Evolutionary conservation across 805 yeast genomes (phyloP).

Genomic region (Candida tammaniensis): DNA sequence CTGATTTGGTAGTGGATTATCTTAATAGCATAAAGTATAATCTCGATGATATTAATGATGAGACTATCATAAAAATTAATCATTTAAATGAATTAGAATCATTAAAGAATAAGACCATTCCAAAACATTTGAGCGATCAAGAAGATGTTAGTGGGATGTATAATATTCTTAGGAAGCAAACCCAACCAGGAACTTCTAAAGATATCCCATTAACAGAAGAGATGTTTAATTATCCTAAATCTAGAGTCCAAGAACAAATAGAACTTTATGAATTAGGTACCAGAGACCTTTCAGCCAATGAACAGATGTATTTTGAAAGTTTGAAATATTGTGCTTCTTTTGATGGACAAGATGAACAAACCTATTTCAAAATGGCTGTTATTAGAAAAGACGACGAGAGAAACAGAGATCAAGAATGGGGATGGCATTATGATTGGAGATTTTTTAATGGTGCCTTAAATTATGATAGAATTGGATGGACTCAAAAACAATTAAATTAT

Average conservation of each 20-base stretch:
- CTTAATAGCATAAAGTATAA: conserved; percentile 9
- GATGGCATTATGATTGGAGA: conserved; percentile 59
- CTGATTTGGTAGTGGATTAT: conserved; percentile 29
- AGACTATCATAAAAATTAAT: conserved; percentile 15
- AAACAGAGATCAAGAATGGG: conserved; percentile 36
- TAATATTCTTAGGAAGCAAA: no score
- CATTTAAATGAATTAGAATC: conserved; percentile 26
- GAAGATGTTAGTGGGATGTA: conserved; percentile 19
- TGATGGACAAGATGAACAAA: conserved; percentile 23
- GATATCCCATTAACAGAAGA: conserved; percentile 11
- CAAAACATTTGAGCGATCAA: conserved; percentile 13
- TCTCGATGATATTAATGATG: conserved; percentile 12
- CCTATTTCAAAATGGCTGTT: conserved; percentile 37
- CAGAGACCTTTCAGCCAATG: conserved; percentile 15
- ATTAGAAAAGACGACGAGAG: conserved; percentile 26
- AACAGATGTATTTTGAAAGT: conserved; percentile 21
- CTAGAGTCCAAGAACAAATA: conserved; percentile 14
- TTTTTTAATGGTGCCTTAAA: conserved; percentile 58
- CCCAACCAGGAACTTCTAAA: conserved; percentile 9
- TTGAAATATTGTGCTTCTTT: conserved; percentile 16
- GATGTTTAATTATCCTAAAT: conserved; percentile 20
- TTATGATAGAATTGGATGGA: conserved; percentile 32
- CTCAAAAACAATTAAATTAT: conserved; percentile 20
- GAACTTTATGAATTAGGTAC: no score
- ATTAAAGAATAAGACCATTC: conserved; percentile 17